These are phyloP conservation scores for Penicillium sclerotigenum DNA, from an alignment of 2,329 filamentous ascomycete species.

Conservation along the genomic window DNA sequence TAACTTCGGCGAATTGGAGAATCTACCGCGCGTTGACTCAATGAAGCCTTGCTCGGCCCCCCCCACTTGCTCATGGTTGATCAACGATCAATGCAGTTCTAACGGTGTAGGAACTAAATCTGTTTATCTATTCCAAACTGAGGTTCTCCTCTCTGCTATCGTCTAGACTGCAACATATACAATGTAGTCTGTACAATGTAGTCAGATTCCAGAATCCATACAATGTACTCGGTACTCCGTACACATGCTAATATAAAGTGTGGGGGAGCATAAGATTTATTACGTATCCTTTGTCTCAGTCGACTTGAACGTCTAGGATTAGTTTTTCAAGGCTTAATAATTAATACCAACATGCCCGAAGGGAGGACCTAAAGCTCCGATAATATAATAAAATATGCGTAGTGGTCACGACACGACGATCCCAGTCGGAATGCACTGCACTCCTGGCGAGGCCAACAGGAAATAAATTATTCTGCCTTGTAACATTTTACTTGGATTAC, in stretches of 20 bases:
- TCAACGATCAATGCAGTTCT: background rate
- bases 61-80: background rate
- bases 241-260: background rate
- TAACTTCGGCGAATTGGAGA: background rate
- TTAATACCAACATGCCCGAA: background rate
- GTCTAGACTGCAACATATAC: background rate
- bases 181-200: background rate
- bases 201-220: background rate
- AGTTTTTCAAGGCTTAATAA: constrained; percentile 1
- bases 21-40: background rate
- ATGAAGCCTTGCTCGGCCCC: background rate
- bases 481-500: background rate
- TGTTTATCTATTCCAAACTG: background rate
- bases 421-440: constrained; percentile 1
- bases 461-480: constrained; percentile 13
- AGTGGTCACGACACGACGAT: constrained; percentile 7
- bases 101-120: background rate
- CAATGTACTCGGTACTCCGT: background rate
- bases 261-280: constrained; percentile 1
- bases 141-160: background rate
- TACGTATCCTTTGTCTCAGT: constrained; percentile 14
- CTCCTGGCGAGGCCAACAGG: background rate
- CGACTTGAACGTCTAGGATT: constrained; percentile 6
- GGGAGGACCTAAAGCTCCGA: constrained; percentile 5
- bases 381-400: background rate